A percentile compares a stretch with the other conserved stretches of the same genome.
Evolutionary conservation across 176 grass and related monocot genomes (phyloP).

Genomic region (Rhynchospora tenuis): DNA sequence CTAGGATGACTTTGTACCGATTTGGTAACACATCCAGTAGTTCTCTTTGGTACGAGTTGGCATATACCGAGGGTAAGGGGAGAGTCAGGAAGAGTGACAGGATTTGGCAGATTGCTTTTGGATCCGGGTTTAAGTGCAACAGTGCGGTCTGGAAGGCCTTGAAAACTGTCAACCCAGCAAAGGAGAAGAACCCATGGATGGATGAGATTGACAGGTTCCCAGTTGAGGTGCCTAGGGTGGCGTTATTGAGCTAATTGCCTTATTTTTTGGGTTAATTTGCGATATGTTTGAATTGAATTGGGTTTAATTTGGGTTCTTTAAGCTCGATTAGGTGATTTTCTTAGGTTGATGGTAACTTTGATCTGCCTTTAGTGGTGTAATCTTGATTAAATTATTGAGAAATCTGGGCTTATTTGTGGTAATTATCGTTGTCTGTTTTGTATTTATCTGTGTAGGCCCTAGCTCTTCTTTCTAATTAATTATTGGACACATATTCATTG

Average conservation of each 20-base stretch:
- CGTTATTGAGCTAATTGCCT: constrained; percentile 33
- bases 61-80: constrained; percentile 78
- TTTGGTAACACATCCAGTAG: constrained; percentile 94
- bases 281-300: constrained; percentile 8
- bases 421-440: constrained; percentile 8
- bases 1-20: constrained; percentile 71
- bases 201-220: constrained; percentile 75
- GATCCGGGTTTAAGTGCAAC: constrained; percentile 92
- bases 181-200: constrained; percentile 82
- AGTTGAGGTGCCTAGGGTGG: constrained; percentile 55
- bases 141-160: constrained; percentile 77
- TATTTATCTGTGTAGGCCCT: constrained; percentile 18
- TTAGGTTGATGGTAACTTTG: constrained; percentile 9
- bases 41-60: constrained; percentile 82
- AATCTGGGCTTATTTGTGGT: not conserved
- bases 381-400: constrained; percentile 19
- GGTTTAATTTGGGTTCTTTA: constrained; percentile 13
- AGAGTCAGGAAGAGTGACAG: constrained; percentile 54
- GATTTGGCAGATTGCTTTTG: constrained; percentile 89
- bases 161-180: constrained; percentile 45
- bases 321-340: constrained; percentile 19
- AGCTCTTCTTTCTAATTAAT: not conserved
- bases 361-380: not conserved
- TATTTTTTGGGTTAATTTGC: constrained; percentile 1
- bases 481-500: not conserved